Evolutionary conservation across 2,329 filamentous ascomycete species (phyloP).

Genomic region (Neocatenulostroma microsporum): DNA sequence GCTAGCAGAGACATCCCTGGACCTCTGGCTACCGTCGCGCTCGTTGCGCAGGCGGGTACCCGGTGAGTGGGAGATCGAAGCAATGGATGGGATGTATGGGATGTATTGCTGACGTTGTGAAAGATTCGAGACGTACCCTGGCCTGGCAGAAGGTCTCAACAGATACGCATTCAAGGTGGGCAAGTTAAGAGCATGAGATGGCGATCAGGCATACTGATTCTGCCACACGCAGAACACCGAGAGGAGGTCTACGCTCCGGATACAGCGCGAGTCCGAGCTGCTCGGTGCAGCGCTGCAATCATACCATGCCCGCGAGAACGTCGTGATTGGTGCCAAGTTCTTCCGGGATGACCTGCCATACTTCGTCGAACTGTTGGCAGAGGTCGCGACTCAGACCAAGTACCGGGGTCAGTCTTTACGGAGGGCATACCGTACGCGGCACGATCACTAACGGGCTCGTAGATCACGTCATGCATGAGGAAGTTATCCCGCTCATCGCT

Average conservation of each 20-base stretch:
- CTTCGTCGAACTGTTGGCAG: slow-evolving; percentile 90
- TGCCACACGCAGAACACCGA: slow-evolving; percentile 59
- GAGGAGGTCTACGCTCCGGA: slow-evolving; percentile 81
- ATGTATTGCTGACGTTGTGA: too few relatives aligned
- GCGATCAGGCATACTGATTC: slow-evolving; percentile 13
- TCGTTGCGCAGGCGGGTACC: slow-evolving; percentile 91
- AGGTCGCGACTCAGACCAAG: slow-evolving; percentile 82
- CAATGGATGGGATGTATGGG: too few relatives aligned
- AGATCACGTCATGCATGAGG: slow-evolving; percentile 89
- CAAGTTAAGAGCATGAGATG: background rate
- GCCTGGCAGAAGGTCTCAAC: slow-evolving; percentile 81
- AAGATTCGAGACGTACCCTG: slow-evolving; percentile 86
- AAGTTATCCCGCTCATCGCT: slow-evolving; percentile 69
- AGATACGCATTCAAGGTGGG: slow-evolving; percentile 95
- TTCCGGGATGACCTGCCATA: slow-evolving; percentile 92
- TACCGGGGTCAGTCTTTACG: slow-evolving; percentile 53
- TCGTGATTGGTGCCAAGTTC: slow-evolving; percentile 91
- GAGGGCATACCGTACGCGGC: background rate
- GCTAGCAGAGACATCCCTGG: slow-evolving; percentile 83
- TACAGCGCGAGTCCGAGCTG: slow-evolving; percentile 90
- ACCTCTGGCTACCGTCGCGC: slow-evolving; percentile 79
- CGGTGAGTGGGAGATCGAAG: too few relatives aligned
- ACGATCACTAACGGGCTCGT: slow-evolving; percentile 16
- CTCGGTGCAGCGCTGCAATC: slow-evolving; percentile 82
- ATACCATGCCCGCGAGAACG: slow-evolving; percentile 85